Conservation (phyloP, 2,329 filamentous ascomycete genomes). For the Penicillium sp. region DNA sequence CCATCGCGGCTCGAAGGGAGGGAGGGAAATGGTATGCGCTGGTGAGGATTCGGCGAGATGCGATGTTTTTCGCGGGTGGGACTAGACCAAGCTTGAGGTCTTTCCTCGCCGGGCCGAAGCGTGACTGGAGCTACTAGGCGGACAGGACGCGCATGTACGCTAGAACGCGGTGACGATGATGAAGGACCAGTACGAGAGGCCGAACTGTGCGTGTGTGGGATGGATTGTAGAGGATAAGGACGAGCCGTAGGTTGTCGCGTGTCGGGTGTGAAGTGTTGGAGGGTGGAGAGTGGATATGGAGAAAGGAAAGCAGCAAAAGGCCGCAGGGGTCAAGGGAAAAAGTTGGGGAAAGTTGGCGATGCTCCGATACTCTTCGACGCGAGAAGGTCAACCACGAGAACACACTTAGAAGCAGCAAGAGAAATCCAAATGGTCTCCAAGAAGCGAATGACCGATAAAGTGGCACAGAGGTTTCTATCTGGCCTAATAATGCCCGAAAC, state of each 20-base stretch:
- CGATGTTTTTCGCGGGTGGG: conserved; percentile 12
- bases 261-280: neutral
- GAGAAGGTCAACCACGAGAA: conserved; percentile 2
- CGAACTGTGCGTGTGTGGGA: neutral
- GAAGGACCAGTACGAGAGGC: neutral
- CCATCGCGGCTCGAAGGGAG: conserved; percentile 54
- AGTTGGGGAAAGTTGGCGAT: conserved; percentile 21
- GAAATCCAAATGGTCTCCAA: neutral
- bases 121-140: conserved; percentile 20
- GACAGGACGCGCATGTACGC: conserved; percentile 20
- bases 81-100: conserved; percentile 16
- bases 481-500: neutral
- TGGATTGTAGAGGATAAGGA: neutral
- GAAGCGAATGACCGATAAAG: neutral
- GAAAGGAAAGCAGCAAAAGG: conserved; percentile 22
- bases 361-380: conserved; percentile 6
- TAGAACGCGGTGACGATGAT: neutral
- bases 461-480: conserved; percentile 2
- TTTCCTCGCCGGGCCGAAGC: conserved; percentile 13
- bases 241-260: neutral
- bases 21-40: conserved; percentile 16
- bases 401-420: neutral
- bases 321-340: conserved; percentile 30
- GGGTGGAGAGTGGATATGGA: conserved; percentile 17
- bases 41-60: neutral